phyloP scores from a whole-genome alignment of 371 early-diverging fungal genomes.

The Actinomortierella wolfii region DNA sequence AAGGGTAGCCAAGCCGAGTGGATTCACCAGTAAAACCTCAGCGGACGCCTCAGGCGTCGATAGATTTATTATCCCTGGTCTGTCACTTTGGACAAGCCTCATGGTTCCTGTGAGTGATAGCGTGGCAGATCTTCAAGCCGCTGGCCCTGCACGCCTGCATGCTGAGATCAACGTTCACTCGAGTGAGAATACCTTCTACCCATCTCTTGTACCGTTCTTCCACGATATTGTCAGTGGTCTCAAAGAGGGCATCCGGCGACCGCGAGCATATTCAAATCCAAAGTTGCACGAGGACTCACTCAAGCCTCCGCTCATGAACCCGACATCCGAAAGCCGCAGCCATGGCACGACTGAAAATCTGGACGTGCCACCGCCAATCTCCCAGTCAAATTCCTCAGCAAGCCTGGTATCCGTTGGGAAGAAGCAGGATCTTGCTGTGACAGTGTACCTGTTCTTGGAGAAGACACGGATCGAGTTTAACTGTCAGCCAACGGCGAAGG shows the following conservation, averaged over 20 bases:
- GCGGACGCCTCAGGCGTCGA: conserved; percentile 57
- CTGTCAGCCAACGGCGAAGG: conserved; percentile 81
- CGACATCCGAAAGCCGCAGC: conserved; percentile 35
- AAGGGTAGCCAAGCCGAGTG: neutral
- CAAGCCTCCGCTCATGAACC: too few species aligned
- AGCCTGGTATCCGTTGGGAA: conserved; percentile 2
- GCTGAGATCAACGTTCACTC: conserved; percentile 74
- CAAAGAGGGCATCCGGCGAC: conserved; percentile 63
- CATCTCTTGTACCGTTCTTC: conserved; percentile 75
- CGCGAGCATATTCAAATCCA: conserved; percentile 25
- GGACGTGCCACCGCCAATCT: too few species aligned
- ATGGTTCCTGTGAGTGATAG: conserved; percentile 65
- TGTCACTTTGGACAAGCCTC: conserved; percentile 65
- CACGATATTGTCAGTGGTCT: conserved; percentile 69
- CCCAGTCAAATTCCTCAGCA: too few species aligned
- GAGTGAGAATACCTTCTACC: conserved; percentile 79
- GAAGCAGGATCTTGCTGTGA: conserved; percentile 26
- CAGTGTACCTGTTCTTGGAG: conserved; percentile 59
- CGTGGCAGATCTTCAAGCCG: conserved; percentile 38
- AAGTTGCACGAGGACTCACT: conserved; percentile 2
- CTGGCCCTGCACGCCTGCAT: conserved; percentile 59
- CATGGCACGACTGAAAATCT: too few species aligned
- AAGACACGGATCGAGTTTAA: conserved; percentile 75
- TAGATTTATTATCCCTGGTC: conserved; percentile 67
- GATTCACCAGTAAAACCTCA: neutral